These are phyloP conservation scores for Coccomyxa sp. DNA, from an alignment of 139 green algal species.

Conservation along the genomic window DNA sequence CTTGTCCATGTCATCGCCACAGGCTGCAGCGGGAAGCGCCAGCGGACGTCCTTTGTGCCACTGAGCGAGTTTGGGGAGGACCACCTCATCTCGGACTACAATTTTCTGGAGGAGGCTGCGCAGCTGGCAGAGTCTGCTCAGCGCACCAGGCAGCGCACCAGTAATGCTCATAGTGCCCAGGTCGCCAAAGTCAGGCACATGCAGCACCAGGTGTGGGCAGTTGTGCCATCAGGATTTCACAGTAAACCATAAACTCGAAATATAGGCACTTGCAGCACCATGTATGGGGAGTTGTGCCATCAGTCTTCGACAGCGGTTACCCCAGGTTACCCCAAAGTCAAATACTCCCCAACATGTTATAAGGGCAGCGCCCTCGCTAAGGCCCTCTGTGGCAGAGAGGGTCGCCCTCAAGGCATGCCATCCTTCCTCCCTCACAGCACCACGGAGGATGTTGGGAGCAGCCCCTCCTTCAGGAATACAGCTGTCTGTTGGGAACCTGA, in stretches of 20 bases:
- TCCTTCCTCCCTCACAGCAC: too few species aligned
- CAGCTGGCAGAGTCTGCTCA: conserved; percentile 39
- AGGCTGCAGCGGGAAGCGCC: conserved; percentile 61
- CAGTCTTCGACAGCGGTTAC: neutral
- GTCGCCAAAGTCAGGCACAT: conserved; percentile 38
- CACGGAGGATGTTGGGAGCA: too few species aligned
- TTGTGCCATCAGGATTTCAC: conserved; percentile 47
- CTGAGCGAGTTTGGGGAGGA: conserved; percentile 56
- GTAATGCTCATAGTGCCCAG: neutral
- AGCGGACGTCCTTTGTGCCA: conserved; percentile 55
- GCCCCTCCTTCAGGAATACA: too few species aligned
- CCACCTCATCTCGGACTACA: conserved; percentile 56
- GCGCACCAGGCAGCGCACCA: conserved; percentile 16
- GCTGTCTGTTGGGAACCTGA: too few species aligned
- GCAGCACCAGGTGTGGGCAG: conserved; percentile 30
- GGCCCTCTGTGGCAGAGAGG: too few species aligned
- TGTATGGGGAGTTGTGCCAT: conserved; percentile 39
- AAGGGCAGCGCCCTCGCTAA: too few species aligned
- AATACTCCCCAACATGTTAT: too few species aligned
- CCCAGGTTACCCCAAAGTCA: too few species aligned
- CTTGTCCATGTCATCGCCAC: neutral
- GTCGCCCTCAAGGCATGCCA: too few species aligned
- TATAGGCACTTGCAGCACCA: conserved; percentile 40
- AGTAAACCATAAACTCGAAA: too few species aligned
- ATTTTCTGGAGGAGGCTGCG: conserved; percentile 49